Base-by-base conservation (phyloP, 2,329 filamentous ascomycete genomes). In the Magnaporthales sp. region DNA sequence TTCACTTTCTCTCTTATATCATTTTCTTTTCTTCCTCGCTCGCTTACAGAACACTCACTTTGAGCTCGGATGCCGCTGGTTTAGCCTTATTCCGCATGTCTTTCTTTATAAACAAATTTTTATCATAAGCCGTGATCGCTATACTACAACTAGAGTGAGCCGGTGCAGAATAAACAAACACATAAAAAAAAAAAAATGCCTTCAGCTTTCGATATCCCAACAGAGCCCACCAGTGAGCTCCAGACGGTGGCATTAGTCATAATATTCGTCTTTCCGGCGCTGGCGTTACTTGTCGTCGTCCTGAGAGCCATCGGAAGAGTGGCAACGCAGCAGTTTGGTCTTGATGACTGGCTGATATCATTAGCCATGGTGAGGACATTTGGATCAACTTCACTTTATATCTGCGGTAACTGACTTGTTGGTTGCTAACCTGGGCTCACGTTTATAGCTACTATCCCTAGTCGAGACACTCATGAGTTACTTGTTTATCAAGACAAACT, bases 401-500 rank as follows among this genome's bases (percentile, higher is more conserved):
- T 38, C 13, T 19, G 32, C 13, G 11, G 13, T 38, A 11, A 11
- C 13, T 38, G 13, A 38, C 11, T 15, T 38, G n/a, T 62, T 4
- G 56, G 15, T 22, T 26, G n/a, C 22, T 27, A n/a, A 15, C 15
- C 4, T 26, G n/a, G 27, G 19, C 30, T 62, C 58, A 26, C 7
- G 13, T 5, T n/a, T 29, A 13, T 54, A 67, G 73, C 66, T 74
- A 22, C 68, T 75, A 66, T 74, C 74, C 1, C n/a, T 74, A 15
- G 70, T 70, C 9, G 69, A 74, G 68, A 74, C 73, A 0, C 64
- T 72, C 61, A 67, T 74, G 27, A 74, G 73, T 69, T 74, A 71
- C 67, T 73, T 74, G 38, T 74, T 74, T 64, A 74, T 75, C 67
- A 75, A 74, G 67, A 74, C 73, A 26, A 74, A 73, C 67, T 73